Evolutionary conservation across 2,329 filamentous ascomycete genomes (phyloP), one percentile per base, ranked within the genome.

Genomic region (Biscogniauxia marginata): DNA sequence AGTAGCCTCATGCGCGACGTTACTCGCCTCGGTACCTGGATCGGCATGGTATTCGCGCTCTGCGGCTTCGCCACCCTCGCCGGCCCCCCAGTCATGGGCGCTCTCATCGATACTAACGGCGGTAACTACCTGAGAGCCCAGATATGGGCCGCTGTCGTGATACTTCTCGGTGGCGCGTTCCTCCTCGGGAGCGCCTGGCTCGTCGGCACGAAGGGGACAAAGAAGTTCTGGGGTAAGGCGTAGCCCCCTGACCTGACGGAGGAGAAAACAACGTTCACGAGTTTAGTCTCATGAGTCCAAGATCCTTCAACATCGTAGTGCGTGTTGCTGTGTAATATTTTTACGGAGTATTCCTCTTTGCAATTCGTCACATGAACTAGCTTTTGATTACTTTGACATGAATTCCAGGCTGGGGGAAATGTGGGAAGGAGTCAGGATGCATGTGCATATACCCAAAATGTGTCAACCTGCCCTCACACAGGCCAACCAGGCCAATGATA

Each of bases 21-120:
- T 23, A 48, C 48, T 4, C 64, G 64, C 39, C 64, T 67, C 57
- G 65, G 65, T 5, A 66, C 61, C 4, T 64, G 65, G 55, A 61
- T 67, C 8, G 65, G 65, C 13, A 67, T 67, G 65, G 54, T 58
- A 13, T 62, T 62, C 18, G 61, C 53, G 5, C 19, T 66, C 11
- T 62, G 63, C 52, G 65, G 59, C 23, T 59, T 66, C 52, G 63
- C 61, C 19, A 64, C 61, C 21, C 58, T 66, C 5, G 59, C 61
- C 48, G 65, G 65, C 3, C 64, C 65, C 24, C 65, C 65, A 2
- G 55, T 61, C 18, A 60, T 62, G 61, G 63, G 65, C 11, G 62
- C 58, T 18, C 65, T 67, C 39, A 64, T 67, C 21, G 63, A 63
- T 52, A 53, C 56, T 13, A 60, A 53, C 19, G 59, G 57, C 22